A percentile compares a stretch with the other conserved stretches of the same genome.
Conservation (phyloP, 192 early-diverging fungal species). For the Backusella parvicylindrica region DNA sequence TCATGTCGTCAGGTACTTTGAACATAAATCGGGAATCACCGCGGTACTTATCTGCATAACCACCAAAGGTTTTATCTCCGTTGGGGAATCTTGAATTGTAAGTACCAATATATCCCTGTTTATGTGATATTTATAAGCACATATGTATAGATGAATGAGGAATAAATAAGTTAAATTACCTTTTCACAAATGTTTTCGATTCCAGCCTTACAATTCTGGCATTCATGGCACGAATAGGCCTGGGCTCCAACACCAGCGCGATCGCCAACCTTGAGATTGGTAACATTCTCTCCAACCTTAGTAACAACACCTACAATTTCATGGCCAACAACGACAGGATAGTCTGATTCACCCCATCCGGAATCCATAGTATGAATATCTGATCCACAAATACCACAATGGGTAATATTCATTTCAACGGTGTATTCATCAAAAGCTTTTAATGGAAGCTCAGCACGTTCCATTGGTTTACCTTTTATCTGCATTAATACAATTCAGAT, state of each 20-base stretch:
- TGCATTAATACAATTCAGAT: not conserved
- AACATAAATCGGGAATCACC: slow-evolving; percentile 57
- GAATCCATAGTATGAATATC: slow-evolving; percentile 69
- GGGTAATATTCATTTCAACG: slow-evolving; percentile 45
- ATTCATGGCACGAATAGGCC: slow-evolving; percentile 51
- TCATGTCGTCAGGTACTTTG: slow-evolving; percentile 57
- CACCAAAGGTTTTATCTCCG: slow-evolving; percentile 47
- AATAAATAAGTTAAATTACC: not conserved
- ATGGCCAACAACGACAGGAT: slow-evolving; percentile 49
- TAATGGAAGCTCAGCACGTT: slow-evolving; percentile 22
- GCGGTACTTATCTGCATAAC: slow-evolving; percentile 48
- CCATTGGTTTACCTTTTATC: slow-evolving; percentile 19
- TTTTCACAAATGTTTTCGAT: slow-evolving; percentile 38
- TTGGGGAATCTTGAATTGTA: slow-evolving; percentile 35
- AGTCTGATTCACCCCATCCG: slow-evolving; percentile 31
- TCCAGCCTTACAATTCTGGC: slow-evolving; percentile 34
- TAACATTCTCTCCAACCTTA: slow-evolving; percentile 36
- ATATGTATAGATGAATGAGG: not conserved
- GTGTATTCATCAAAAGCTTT: slow-evolving; percentile 32
- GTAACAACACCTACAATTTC: slow-evolving; percentile 49
- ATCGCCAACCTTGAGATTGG: slow-evolving; percentile 45
- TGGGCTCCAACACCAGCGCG: slow-evolving; percentile 60
- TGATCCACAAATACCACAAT: slow-evolving; percentile 76
- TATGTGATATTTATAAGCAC: not conserved
- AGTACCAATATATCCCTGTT: slow-evolving; percentile 44